phyloP scores from a whole-genome alignment of 805 yeast genomes.

The Pichia nakasei region DNA sequence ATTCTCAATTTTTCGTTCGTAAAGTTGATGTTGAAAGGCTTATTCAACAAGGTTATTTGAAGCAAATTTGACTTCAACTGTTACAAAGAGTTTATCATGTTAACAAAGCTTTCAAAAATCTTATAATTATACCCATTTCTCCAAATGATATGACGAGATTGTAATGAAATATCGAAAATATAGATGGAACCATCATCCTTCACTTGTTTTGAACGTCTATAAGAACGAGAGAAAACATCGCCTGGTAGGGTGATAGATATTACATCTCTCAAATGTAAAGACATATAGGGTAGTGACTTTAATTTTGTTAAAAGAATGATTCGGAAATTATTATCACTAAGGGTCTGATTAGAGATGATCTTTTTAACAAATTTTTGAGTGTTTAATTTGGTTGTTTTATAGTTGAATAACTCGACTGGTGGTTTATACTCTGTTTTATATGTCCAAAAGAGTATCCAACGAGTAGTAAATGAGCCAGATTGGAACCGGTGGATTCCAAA shows the following conservation, averaged over 20 bases:
- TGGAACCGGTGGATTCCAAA: constrained; percentile 26
- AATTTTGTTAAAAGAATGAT: not conserved
- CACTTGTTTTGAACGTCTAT: constrained; percentile 11
- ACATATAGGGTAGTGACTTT: constrained; percentile 2
- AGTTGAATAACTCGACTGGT: constrained; percentile 9
- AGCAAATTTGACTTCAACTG: constrained; percentile 39
- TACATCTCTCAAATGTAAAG: not conserved
- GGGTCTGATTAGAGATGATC: not conserved
- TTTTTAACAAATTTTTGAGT: not conserved
- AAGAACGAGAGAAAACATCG: constrained; percentile 26
- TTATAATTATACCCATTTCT: constrained; percentile 17
- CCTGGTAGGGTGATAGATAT: constrained; percentile 5
- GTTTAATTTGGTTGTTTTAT: not conserved
- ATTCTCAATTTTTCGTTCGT: constrained; percentile 89
- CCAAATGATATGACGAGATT: constrained; percentile 13
- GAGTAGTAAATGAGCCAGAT: constrained; percentile 20
- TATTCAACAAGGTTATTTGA: constrained; percentile 89
- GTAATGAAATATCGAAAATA: constrained; percentile 6
- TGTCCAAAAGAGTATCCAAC: constrained; percentile 35
- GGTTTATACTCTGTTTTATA: constrained; percentile 14
- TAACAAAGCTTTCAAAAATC: constrained; percentile 26
- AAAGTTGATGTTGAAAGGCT: constrained; percentile 90
- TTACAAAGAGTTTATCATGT: constrained; percentile 9
- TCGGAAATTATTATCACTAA: not conserved
- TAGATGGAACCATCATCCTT: constrained; percentile 6